Percentiles rank a stretch among this genome's conserved stretches.
phyloP scores from a whole-genome alignment of 129 eudicot species.

The Sambucus nigra region DNA sequence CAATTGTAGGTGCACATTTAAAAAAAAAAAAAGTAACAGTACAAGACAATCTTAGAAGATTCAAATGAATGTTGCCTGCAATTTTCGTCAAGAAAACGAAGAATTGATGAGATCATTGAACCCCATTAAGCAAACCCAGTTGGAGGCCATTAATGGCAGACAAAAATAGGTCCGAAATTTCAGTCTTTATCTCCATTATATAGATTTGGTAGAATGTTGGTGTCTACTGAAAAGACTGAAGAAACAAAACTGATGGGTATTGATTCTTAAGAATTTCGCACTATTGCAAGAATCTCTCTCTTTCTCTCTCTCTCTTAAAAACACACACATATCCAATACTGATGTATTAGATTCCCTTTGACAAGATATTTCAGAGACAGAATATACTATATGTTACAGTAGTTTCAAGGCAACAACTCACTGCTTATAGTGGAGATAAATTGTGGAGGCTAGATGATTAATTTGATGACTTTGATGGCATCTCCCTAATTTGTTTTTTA shows the following conservation, averaged over 20 bases:
- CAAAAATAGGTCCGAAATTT: neutral
- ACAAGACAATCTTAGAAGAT: no score
- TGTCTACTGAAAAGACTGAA: slow-evolving; percentile 3
- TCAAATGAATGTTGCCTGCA: no score
- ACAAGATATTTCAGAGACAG: neutral
- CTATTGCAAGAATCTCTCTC: neutral
- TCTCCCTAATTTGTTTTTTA: neutral
- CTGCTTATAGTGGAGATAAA: neutral
- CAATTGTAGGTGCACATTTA: no score
- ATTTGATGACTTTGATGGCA: neutral
- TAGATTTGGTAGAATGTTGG: neutral
- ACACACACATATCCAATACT: neutral
- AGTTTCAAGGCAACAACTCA: neutral
- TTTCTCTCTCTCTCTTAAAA: neutral
- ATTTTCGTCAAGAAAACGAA: no score
- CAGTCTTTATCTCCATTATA: neutral
- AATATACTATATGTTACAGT: no score
- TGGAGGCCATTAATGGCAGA: neutral
- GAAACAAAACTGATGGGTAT: no score
- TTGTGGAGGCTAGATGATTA: neutral
- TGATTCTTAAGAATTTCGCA: slow-evolving; percentile 6
- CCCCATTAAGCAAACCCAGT: no score
- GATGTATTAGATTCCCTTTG: neutral
- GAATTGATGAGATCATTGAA: no score
- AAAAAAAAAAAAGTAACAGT: no score